A percentile compares a stretch with the other conserved stretches of the same genome.
These are phyloP conservation scores for Didymella keratinophila DNA, from an alignment of 2,329 filamentous ascomycete species.

Conservation along the genomic window DNA sequence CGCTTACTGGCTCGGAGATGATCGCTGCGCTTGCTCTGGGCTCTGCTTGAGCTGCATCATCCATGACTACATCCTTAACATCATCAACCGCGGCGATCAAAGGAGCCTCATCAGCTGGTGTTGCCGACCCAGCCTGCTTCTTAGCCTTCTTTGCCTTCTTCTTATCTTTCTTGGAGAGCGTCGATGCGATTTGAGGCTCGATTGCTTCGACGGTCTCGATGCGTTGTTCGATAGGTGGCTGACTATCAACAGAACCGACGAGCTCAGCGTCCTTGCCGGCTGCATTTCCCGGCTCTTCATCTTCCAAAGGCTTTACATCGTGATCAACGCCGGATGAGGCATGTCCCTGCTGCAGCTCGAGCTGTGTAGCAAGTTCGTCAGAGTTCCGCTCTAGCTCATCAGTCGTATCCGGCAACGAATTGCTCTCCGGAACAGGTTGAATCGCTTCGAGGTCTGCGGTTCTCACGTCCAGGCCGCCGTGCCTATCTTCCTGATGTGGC, in stretches of 20 bases:
- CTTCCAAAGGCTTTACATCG: background rate
- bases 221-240: background rate
- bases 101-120: constrained; percentile 6
- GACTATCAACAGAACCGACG: background rate
- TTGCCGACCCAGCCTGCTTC: constrained; percentile 25
- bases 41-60: background rate
- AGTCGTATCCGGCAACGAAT: background rate
- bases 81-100: background rate
- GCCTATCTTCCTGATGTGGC: constrained; percentile 13
- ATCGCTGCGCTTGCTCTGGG: background rate
- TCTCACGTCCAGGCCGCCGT: background rate
- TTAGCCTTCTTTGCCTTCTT: constrained; percentile 34
- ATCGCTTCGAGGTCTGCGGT: background rate
- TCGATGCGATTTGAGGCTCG: background rate
- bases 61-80: background rate
- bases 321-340: background rate
- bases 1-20: background rate
- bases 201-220: background rate
- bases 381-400: background rate
- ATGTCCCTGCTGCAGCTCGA: constrained; percentile 12
- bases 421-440: background rate
- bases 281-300: background rate
- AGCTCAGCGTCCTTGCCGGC: background rate
- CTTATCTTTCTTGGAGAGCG: constrained; percentile 21
- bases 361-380: constrained; percentile 9